These are phyloP conservation scores for Coleophoma cylindrospora DNA, from an alignment of 2,329 filamentous ascomycete species.

Conservation along the genomic window DNA sequence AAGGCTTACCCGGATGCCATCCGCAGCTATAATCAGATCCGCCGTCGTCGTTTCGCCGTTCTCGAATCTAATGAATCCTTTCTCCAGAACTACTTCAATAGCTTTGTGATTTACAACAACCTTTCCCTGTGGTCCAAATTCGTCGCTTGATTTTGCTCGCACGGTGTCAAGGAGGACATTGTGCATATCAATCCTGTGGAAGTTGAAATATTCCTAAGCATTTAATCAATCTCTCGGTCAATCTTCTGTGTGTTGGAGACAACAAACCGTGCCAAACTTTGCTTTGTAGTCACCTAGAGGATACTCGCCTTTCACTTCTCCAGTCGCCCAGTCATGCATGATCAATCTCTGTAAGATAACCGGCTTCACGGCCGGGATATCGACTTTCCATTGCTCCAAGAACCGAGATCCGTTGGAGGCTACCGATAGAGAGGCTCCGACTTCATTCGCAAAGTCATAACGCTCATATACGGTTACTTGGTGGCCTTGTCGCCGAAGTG, in stretches of 20 bases:
- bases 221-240: not conserved
- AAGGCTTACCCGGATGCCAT: slow-evolving; percentile 42
- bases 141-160: slow-evolving; percentile 37
- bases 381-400: slow-evolving; percentile 63
- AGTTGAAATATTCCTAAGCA: slow-evolving; percentile 54
- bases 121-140: slow-evolving; percentile 45
- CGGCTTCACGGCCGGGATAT: slow-evolving; percentile 57
- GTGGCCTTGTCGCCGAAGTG: slow-evolving; percentile 46
- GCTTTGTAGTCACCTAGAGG: slow-evolving; percentile 60
- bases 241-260: not conserved
- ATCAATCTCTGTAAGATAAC: slow-evolving; percentile 62
- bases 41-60: slow-evolving; percentile 21
- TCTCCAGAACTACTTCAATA: slow-evolving; percentile 25
- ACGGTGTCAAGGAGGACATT: slow-evolving; percentile 57
- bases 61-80: slow-evolving; percentile 35
- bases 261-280: slow-evolving; percentile 50
- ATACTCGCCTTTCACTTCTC: slow-evolving; percentile 59
- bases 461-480: slow-evolving; percentile 59
- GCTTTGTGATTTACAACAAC: slow-evolving; percentile 51
- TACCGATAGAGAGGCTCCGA: slow-evolving; percentile 61
- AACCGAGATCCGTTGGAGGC: slow-evolving; percentile 65
- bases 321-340: slow-evolving; percentile 65
- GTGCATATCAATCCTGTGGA: slow-evolving; percentile 64
- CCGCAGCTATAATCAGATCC: slow-evolving; percentile 32
- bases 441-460: slow-evolving; percentile 60